These are phyloP conservation scores for Elongisporangium anandrum DNA, from an alignment of 352 stramenopile genomes.

Conservation along the genomic window DNA sequence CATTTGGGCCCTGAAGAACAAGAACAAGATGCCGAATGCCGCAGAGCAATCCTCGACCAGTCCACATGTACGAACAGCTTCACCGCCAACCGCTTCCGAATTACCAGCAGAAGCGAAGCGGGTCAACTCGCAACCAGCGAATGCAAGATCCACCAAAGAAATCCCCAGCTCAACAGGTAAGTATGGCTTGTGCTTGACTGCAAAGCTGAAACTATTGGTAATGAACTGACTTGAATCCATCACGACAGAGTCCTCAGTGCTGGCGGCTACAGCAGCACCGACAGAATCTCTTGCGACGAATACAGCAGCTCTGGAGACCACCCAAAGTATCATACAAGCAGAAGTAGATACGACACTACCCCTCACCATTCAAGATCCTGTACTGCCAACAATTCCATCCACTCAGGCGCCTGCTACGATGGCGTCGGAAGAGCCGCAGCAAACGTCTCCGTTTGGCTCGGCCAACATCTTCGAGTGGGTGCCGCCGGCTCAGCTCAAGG, in stretches of 20 bases:
- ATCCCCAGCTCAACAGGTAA: not conserved
- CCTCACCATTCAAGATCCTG: not conserved
- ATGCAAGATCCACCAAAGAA: not conserved
- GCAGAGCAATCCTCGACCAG: not conserved
- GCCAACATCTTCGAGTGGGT: slow-evolving; percentile 71
- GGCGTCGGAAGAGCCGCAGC: not conserved
- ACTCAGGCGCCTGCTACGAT: not conserved
- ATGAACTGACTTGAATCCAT: not conserved
- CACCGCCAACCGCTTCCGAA: not conserved
- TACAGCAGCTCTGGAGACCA: not conserved
- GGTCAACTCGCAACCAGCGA: not conserved
- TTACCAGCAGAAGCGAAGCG: not conserved
- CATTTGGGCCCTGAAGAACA: not conserved
- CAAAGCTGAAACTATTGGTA: no score
- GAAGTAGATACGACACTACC: not conserved
- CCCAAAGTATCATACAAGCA: not conserved
- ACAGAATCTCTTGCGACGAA: not conserved
- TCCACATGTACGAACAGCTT: not conserved
- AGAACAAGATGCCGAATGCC: not conserved
- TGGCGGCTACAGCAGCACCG: no score
- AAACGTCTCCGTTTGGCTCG: not conserved
- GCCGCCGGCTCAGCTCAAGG: slow-evolving; percentile 21
- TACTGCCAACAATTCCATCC: not conserved
- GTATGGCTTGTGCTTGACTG: no score
- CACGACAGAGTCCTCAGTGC: not conserved